Evolutionary conservation across 495 filamentous ascomycete species (phyloP).

Genomic region (Apiosordaria backusii): DNA sequence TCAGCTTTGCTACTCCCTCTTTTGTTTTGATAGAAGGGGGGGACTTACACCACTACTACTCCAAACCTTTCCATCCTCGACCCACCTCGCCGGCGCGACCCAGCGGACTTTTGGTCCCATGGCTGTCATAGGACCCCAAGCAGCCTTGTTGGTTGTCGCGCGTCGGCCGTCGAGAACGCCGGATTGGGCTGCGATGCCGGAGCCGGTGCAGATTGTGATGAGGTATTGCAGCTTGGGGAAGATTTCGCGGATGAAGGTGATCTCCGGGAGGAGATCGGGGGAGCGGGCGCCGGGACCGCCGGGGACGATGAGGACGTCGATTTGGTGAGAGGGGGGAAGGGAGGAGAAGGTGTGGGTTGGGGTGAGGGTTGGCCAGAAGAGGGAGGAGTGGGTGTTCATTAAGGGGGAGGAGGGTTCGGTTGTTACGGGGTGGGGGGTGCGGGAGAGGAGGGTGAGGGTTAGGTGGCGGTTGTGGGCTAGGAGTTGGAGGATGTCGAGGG

Average conservation of each 20-base stretch:
- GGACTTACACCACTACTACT: conserved; percentile 23
- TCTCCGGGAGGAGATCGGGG: conserved; percentile 27
- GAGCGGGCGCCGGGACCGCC: conserved; percentile 49
- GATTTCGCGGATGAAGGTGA: conserved; percentile 38
- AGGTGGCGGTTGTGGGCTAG: conserved; percentile 38
- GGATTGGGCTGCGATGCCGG: conserved; percentile 42
- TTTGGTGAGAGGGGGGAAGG: conserved; percentile 14
- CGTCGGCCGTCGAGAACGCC: conserved; percentile 48
- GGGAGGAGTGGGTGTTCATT: conserved; percentile 21
- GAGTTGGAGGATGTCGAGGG: conserved; percentile 53
- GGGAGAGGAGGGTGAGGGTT: conserved; percentile 42
- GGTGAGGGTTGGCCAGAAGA: conserved; percentile 38
- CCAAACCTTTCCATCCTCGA: conserved; percentile 31
- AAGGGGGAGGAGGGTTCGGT: conserved; percentile 29
- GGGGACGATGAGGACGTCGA: conserved; percentile 57
- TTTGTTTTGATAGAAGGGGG: neutral
- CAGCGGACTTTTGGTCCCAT: conserved; percentile 25
- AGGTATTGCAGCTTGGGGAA: conserved; percentile 44
- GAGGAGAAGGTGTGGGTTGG: conserved; percentile 52
- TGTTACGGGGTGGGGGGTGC: conserved; percentile 43
- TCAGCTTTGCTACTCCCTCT: neutral
- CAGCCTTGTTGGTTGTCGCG: conserved; percentile 58
- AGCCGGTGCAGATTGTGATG: conserved; percentile 53
- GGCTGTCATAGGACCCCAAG: conserved; percentile 40
- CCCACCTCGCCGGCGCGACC: conserved; percentile 28